Percentiles rank a stretch among this genome's conserved stretches.
Evolutionary conservation across 495 filamentous ascomycete genomes (phyloP).

Genomic region (Aspergillus incahuasiensis): DNA sequence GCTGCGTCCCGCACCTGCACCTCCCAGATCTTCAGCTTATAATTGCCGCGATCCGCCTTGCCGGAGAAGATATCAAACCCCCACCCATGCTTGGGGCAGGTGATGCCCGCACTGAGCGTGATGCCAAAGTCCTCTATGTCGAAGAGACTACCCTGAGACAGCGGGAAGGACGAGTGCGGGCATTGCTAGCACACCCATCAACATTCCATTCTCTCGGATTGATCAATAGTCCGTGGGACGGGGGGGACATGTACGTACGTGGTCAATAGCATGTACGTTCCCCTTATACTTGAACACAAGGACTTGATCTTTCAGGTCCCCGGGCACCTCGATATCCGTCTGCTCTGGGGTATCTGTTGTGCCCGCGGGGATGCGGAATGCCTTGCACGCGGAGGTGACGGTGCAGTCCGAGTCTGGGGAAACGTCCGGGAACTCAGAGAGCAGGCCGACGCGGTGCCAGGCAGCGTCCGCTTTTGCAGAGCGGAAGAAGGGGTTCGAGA

Average conservation of each 20-base stretch:
- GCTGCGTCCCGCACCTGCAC: slow-evolving; percentile 44
- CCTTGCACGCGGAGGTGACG: slow-evolving; percentile 47
- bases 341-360: slow-evolving; percentile 25
- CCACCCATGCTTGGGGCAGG: slow-evolving; percentile 59
- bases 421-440: slow-evolving; percentile 49
- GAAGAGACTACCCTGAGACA: slow-evolving; percentile 51
- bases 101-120: slow-evolving; percentile 43
- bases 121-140: slow-evolving; percentile 62
- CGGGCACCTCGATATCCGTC: slow-evolving; percentile 39
- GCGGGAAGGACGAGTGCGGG: slow-evolving; percentile 54
- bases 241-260: slow-evolving; percentile 43
- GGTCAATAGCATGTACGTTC: slow-evolving; percentile 55
- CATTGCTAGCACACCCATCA: slow-evolving; percentile 42
- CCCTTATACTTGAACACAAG: slow-evolving; percentile 54
- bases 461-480: slow-evolving; percentile 6
- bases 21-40: slow-evolving; percentile 56
- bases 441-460: slow-evolving; percentile 41
- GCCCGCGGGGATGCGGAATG: slow-evolving; percentile 44
- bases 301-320: slow-evolving; percentile 51
- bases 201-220: background rate
- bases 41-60: slow-evolving; percentile 50
- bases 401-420: slow-evolving; percentile 30
- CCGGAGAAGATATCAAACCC: slow-evolving; percentile 58
- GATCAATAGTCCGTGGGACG: too few species aligned
- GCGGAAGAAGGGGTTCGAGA: slow-evolving; percentile 15